Evolutionary conservation across 2,329 filamentous ascomycete genomes (phyloP).

Genomic region (Beauveria medogensis): DNA sequence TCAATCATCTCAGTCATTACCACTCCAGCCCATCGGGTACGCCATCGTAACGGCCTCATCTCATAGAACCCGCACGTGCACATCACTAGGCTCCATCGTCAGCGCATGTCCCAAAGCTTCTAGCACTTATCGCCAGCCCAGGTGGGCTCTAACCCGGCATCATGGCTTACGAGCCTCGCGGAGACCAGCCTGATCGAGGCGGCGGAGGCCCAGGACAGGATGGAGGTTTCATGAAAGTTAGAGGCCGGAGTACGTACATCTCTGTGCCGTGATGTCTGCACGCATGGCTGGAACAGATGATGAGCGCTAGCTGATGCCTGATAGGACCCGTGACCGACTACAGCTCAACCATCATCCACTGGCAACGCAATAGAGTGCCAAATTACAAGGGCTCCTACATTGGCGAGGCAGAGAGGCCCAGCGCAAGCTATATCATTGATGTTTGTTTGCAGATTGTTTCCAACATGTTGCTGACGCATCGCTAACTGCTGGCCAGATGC

Average conservation of each 20-base stretch:
- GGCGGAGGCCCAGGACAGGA: constrained; percentile 34
- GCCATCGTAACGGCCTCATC: neutral
- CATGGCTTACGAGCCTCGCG: constrained; percentile 49
- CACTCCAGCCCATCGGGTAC: neutral
- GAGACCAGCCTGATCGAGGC: constrained; percentile 36
- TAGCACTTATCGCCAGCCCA: constrained; percentile 5
- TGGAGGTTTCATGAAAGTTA: constrained; percentile 38
- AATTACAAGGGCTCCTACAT: constrained; percentile 63
- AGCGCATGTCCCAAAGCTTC: neutral
- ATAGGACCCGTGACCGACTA: constrained; percentile 88
- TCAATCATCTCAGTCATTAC: neutral
- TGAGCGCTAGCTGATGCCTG: constrained; percentile 3
- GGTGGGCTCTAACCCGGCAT: constrained; percentile 11
- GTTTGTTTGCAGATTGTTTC: constrained; percentile 49
- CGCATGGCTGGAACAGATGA: constrained; percentile 4
- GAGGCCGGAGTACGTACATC: constrained; percentile 42
- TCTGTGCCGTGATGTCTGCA: neutral
- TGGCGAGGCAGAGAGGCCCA: constrained; percentile 76
- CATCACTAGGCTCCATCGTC: neutral
- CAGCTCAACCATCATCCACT: constrained; percentile 81
- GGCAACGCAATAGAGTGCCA: constrained; percentile 68
- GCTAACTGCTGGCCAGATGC: constrained; percentile 50
- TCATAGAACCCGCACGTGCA: neutral
- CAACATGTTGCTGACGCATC: constrained; percentile 12
- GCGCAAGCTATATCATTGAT: constrained; percentile 82